phyloP scores from a whole-genome alignment of 768 basidiomycete species.

The Rhodotorula diobovata region DNA sequence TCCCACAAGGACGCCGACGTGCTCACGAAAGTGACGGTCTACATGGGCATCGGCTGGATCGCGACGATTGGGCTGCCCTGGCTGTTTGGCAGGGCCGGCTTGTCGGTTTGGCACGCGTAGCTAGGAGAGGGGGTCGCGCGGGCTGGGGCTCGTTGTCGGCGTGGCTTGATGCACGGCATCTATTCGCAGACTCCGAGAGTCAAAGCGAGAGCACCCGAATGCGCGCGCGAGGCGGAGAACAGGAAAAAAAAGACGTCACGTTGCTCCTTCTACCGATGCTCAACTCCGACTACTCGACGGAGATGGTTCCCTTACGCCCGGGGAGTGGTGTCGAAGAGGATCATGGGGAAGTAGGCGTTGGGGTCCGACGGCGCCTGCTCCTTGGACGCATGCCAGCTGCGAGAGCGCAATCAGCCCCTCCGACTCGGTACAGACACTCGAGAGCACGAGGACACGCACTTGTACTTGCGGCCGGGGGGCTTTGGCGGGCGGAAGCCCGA shows the following conservation, averaged over 20 bases:
- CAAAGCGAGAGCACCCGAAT: too few species aligned
- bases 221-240: too few species aligned
- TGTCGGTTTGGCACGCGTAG: not conserved
- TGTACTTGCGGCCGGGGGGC: slow-evolving; percentile 32
- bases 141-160: too few species aligned
- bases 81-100: slow-evolving; percentile 6
- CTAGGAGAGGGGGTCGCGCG: too few species aligned
- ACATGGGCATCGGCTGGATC: slow-evolving; percentile 67
- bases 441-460: not conserved
- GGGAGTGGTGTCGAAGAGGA: not conserved
- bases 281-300: too few species aligned
- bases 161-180: too few species aligned
- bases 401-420: not conserved
- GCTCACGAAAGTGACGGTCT: slow-evolving; percentile 39
- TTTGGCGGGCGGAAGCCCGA: slow-evolving; percentile 30
- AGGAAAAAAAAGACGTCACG: too few species aligned
- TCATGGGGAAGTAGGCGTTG: slow-evolving; percentile 33
- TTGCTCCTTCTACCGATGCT: too few species aligned
- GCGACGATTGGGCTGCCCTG: slow-evolving; percentile 29
- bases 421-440: not conserved
- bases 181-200: too few species aligned
- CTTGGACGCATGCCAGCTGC: slow-evolving; percentile 8
- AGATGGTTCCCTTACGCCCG: not conserved
- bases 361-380: slow-evolving; percentile 30
- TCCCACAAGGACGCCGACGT: slow-evolving; percentile 36